Evolutionary conservation across 371 early-diverging fungal species (phyloP).

Genomic region (Syncephalastrum sp.): DNA sequence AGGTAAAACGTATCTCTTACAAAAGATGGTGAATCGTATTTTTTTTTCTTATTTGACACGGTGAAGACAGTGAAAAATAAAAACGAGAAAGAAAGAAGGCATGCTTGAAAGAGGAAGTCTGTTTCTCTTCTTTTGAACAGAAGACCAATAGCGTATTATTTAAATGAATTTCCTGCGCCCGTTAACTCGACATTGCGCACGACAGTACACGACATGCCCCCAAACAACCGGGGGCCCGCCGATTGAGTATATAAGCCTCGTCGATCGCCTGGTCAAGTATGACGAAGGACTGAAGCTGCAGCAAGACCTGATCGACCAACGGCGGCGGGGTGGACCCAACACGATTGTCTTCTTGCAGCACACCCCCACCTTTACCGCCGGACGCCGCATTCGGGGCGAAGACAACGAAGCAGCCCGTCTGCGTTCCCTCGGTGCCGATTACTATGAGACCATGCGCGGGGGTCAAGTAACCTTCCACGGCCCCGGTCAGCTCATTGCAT

Average conservation of each 20-base stretch:
- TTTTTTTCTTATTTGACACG: too few relatives aligned
- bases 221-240: slow-evolving; percentile 1
- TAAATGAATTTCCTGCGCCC: too few relatives aligned
- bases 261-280: slow-evolving; percentile 44
- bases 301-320: slow-evolving; percentile 44
- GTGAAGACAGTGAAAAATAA: too few relatives aligned
- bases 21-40: too few relatives aligned
- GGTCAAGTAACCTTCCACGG: slow-evolving; percentile 97
- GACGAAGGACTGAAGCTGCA: slow-evolving; percentile 57
- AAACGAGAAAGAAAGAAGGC: too few relatives aligned
- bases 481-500: slow-evolving; percentile 95
- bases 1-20: too few relatives aligned
- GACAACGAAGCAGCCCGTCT: slow-evolving; percentile 59
- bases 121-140: too few relatives aligned
- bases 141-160: too few relatives aligned
- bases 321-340: slow-evolving; percentile 44
- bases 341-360: slow-evolving; percentile 84
- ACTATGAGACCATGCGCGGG: slow-evolving; percentile 82
- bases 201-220: too few relatives aligned
- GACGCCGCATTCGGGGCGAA: slow-evolving; percentile 75
- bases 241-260: slow-evolving; percentile 16
- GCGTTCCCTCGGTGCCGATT: slow-evolving; percentile 70
- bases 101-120: too few relatives aligned
- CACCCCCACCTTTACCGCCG: slow-evolving; percentile 89
- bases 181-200: too few relatives aligned